Evolutionary conservation across 805 yeast species (phyloP).

Genomic region (Starmerella etchellsii): DNA sequence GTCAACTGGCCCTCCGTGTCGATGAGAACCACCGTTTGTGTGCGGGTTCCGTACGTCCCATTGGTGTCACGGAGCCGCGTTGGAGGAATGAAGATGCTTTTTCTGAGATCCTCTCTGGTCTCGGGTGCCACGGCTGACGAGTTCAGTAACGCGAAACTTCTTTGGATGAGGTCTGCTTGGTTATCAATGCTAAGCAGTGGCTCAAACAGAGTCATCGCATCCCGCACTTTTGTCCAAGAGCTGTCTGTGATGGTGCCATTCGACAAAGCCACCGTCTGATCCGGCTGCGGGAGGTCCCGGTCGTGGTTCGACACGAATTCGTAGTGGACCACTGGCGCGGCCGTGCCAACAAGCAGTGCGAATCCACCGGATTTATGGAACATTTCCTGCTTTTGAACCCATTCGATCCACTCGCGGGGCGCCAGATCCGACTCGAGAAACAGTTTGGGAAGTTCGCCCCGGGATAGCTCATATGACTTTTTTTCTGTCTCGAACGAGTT

Average conservation of each 20-base stretch:
- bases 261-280: constrained; percentile 44
- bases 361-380: constrained; percentile 23
- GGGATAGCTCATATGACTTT: constrained; percentile 31
- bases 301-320: constrained; percentile 15
- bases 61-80: constrained; percentile 28
- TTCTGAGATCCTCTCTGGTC: constrained; percentile 34
- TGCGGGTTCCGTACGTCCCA: constrained; percentile 72
- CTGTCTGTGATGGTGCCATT: constrained; percentile 49
- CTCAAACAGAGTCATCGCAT: constrained; percentile 38
- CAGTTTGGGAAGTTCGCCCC: constrained; percentile 41
- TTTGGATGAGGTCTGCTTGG: constrained; percentile 31
- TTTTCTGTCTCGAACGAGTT: constrained; percentile 47
- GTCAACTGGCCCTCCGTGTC: constrained; percentile 39
- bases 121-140: constrained; percentile 28
- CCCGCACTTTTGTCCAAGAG: constrained; percentile 59
- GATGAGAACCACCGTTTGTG: constrained; percentile 65
- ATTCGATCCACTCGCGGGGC: constrained; percentile 37
- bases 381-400: constrained; percentile 19
- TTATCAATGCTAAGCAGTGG: constrained; percentile 2
- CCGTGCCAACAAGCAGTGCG: constrained; percentile 19
- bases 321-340: constrained; percentile 1
- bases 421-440: constrained; percentile 30
- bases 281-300: not conserved
- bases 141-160: constrained; percentile 40
- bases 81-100: constrained; percentile 65